phyloP scores from a whole-genome alignment of 1,284 basidiomycete genomes.

The Tausonia pullulans region DNA sequence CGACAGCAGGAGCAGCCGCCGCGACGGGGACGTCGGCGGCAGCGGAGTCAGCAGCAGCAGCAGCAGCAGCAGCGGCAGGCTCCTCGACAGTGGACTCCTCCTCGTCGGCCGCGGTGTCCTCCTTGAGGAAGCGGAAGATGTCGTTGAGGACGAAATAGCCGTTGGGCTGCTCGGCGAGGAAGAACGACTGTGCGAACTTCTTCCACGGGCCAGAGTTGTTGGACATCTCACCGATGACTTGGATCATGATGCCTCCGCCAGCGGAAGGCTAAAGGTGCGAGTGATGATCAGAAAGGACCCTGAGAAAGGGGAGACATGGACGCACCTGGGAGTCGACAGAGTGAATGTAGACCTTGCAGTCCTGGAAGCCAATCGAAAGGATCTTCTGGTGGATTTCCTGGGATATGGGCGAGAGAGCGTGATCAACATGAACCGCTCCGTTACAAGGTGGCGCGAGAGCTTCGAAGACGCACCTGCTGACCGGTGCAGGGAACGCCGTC shows the following conservation, averaged over 20 bases:
- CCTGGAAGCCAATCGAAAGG: constrained; percentile 79
- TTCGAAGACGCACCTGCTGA: constrained; percentile 57
- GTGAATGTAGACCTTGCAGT: constrained; percentile 97
- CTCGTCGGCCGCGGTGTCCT: constrained; percentile 74
- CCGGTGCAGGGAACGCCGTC: constrained; percentile 77
- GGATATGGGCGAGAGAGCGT: background rate
- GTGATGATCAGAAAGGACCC: background rate
- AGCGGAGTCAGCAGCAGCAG: constrained; percentile 19
- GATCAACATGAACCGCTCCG: background rate
- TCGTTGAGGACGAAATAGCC: constrained; percentile 99
- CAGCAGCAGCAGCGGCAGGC: constrained; percentile 21
- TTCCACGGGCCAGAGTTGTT: constrained; percentile 79
- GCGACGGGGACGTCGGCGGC: background rate
- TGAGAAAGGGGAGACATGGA: background rate
- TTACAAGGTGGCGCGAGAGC: background rate
- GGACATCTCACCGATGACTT: constrained; percentile 98
- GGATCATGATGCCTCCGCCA: constrained; percentile 92
- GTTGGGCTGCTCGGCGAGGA: constrained; percentile 97
- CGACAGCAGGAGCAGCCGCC: background rate
- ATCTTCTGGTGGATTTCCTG: constrained; percentile 98
- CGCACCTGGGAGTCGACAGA: constrained; percentile 70
- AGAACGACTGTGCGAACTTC: constrained; percentile 99
- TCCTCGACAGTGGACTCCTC: constrained; percentile 39
- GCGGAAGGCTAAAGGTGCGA: constrained; percentile 51
- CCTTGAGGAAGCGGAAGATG: constrained; percentile 98